These are phyloP conservation scores for Calonectria naviculata DNA, from an alignment of 2,329 filamentous ascomycete species.

Conservation along the genomic window DNA sequence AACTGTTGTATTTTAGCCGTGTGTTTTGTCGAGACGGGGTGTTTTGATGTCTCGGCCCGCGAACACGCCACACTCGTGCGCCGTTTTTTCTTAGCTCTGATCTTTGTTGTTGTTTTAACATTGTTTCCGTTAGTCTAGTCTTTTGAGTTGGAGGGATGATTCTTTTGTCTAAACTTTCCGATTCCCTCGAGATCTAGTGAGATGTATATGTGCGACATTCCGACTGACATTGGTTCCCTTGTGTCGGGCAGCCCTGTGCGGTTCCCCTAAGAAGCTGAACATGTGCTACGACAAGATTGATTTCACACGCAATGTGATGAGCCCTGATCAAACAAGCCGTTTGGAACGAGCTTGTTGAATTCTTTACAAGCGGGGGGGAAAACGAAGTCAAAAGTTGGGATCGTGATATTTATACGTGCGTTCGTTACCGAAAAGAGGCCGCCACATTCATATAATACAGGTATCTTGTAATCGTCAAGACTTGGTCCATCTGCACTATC, in stretches of 20 bases:
- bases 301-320: no score
- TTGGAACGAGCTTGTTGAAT: no score
- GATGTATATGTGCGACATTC: background rate
- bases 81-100: slow-evolving; percentile 53
- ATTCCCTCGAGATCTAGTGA: background rate
- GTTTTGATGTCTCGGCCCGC: slow-evolving; percentile 46
- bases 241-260: no score
- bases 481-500: slow-evolving; percentile 24
- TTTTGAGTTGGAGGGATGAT: slow-evolving; percentile 23
- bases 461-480: slow-evolving; percentile 31
- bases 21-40: slow-evolving; percentile 46
- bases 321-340: no score
- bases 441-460: slow-evolving; percentile 40
- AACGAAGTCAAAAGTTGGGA: slow-evolving; percentile 5
- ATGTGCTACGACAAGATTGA: no score
- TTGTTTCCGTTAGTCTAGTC: slow-evolving; percentile 40
- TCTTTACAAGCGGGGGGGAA: no score
- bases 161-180: slow-evolving; percentile 5
- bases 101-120: slow-evolving; percentile 47
- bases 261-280: no score
- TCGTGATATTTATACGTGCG: slow-evolving; percentile 25
- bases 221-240: no score
- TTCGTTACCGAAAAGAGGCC: slow-evolving; percentile 20
- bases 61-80: slow-evolving; percentile 44
- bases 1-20: slow-evolving; percentile 54